A percentile compares a stretch with the other conserved stretches of the same genome.
Evolutionary conservation across 192 early-diverging fungal species (phyloP).

Genomic region (Backusella macrospora): DNA sequence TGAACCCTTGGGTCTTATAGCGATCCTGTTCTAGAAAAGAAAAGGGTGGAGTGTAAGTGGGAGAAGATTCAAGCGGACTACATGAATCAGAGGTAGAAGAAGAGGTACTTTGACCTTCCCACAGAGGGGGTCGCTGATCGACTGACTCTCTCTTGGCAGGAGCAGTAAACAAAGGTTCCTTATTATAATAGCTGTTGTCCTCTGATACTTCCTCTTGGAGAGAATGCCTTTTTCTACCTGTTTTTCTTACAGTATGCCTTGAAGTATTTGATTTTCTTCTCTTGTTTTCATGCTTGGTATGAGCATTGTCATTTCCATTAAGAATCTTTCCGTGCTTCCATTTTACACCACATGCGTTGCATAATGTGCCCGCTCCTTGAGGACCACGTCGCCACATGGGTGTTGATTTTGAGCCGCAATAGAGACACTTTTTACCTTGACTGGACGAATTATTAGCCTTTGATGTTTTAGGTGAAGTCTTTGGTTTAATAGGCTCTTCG

Average conservation of each 20-base stretch:
- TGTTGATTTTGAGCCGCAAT: slow-evolving; percentile 67
- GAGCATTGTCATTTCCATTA: slow-evolving; percentile 30
- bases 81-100: not conserved
- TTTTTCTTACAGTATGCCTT: slow-evolving; percentile 2
- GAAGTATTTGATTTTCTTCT: slow-evolving; percentile 28
- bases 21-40: slow-evolving; percentile 16
- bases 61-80: slow-evolving; percentile 19
- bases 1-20: not conserved
- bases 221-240: not conserved
- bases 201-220: not conserved
- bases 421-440: slow-evolving; percentile 58
- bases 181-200: not conserved
- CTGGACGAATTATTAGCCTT: slow-evolving; percentile 10
- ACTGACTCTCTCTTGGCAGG: slow-evolving; percentile 13
- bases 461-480: not conserved
- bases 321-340: slow-evolving; percentile 83
- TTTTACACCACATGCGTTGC: slow-evolving; percentile 82
- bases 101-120: slow-evolving; percentile 23
- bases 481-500: slow-evolving; percentile 4
- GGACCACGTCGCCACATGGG: slow-evolving; percentile 84
- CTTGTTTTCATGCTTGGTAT: slow-evolving; percentile 17
- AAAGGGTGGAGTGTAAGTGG: not conserved
- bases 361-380: slow-evolving; percentile 68
- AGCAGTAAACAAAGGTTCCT: not conserved
- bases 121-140: not conserved